Conservation (phyloP, 2,329 filamentous ascomycete species). For the Atkinsonella texensis region DNA sequence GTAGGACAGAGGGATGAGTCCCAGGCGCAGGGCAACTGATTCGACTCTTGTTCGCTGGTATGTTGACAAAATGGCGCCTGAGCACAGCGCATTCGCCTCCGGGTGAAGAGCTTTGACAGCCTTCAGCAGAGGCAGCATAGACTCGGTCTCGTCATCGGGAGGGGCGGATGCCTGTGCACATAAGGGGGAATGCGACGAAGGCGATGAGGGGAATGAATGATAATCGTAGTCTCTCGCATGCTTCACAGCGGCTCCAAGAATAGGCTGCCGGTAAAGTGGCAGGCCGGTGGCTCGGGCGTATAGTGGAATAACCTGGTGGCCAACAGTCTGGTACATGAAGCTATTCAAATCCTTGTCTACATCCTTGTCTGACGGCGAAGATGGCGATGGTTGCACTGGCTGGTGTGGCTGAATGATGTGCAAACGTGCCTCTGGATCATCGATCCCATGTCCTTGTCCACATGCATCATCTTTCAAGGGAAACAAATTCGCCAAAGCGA, state of each 20-base stretch:
- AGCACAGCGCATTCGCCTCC: slow-evolving; percentile 72
- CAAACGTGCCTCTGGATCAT: not conserved
- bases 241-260: slow-evolving; percentile 59
- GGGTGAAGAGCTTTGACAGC: slow-evolving; percentile 59
- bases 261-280: slow-evolving; percentile 72
- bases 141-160: slow-evolving; percentile 74
- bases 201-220: not conserved
- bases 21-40: slow-evolving; percentile 75
- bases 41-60: slow-evolving; percentile 97
- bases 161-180: slow-evolving; percentile 11
- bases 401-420: slow-evolving; percentile 11
- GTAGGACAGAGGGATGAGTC: slow-evolving; percentile 70
- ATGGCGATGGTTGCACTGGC: not conserved
- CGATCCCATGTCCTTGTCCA: not conserved
- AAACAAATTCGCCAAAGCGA: slow-evolving; percentile 82
- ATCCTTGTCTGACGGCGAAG: not conserved
- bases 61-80: slow-evolving; percentile 85
- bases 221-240: slow-evolving; percentile 57
- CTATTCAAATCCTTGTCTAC: slow-evolving; percentile 64
- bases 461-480: slow-evolving; percentile 21
- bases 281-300: slow-evolving; percentile 70
- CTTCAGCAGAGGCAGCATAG: slow-evolving; percentile 62
- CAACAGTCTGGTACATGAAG: slow-evolving; percentile 99
- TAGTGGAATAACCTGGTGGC: slow-evolving; percentile 73
- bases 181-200: slow-evolving; percentile 2